Evolutionary conservation across 352 stramenopile species (phyloP).

Genomic region (Pythium angustatum): DNA sequence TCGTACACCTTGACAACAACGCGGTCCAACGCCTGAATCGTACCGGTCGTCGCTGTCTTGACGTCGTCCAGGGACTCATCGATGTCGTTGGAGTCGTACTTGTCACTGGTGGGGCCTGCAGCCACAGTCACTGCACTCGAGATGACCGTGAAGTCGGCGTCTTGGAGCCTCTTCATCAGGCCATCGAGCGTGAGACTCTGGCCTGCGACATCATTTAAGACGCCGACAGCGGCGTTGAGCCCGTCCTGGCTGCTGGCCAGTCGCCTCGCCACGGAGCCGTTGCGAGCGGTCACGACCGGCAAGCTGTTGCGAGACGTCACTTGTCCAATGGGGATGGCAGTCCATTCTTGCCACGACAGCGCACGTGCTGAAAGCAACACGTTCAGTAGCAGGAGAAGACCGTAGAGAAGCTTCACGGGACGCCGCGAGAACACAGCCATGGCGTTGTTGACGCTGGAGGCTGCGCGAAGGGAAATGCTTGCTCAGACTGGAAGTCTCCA

Average conservation of each 20-base stretch:
- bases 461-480: too few species aligned
- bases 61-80: neutral
- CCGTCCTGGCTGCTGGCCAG: neutral
- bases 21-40: neutral
- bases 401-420: neutral
- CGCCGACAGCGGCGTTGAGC: neutral
- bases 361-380: neutral
- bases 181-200: neutral
- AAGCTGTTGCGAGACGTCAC: too few species aligned
- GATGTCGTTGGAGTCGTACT: neutral
- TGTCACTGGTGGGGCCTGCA: neutral
- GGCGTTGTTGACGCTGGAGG: too few species aligned
- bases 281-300: neutral
- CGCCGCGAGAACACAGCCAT: too few species aligned
- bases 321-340: neutral
- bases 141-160: neutral
- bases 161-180: neutral
- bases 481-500: too few species aligned
- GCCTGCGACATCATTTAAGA: neutral
- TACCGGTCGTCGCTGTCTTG: neutral
- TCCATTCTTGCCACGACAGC: neutral
- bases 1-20: neutral
- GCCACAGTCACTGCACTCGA: neutral
- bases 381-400: neutral
- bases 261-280: neutral